Base-by-base conservation (phyloP, 306 rosid species). In the Begonia peltatifolia region DNA sequence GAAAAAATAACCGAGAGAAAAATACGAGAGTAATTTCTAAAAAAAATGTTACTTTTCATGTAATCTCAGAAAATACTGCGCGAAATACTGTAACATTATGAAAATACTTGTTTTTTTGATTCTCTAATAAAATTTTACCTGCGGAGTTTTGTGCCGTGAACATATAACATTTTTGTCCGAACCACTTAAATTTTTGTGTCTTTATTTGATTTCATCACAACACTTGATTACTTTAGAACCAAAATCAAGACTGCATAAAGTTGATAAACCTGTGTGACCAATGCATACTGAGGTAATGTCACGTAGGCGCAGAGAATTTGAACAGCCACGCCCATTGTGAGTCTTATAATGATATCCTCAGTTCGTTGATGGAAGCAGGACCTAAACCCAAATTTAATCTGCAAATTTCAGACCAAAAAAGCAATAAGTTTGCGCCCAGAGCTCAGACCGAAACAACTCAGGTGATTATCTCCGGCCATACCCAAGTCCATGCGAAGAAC, bases 401-500 rank as follows among this genome's bases (percentile, higher is more conserved):
- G 77, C 41, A 42, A 11, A 14, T 25, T 12, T 20, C 6, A 46
- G 6, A 10, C 30, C 51, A 47, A 16, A 38, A 9, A 51, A 47
- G 20, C 14, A 15, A 2, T 14, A 55, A 46, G 9, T 46, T 38
- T 3, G 6, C 35, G 22, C 5, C 10, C 36, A 2, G 11, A 20
- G 12, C 11, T 18, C 55, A 35, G 14, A 17, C 6, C 12, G 12
- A 9, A 52, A 17, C 7, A 9, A 10, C 36, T 20, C 11, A 6
- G 35, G 36, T 6, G 55, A 56, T 9, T 61, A 6, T 30, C 38
- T 30, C 38, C 38, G 7, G 38, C 38, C 79, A 66, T 63, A 82
- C 89, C 82, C 78, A 78, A 11, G 74, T 79, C 84, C 84, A 78
- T 12, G 76, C 13, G 64, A 82, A 82, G 74, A 73, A 82, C 14